A percentile compares a stretch with the other conserved stretches of the same genome.
phyloP scores from a whole-genome alignment of 2,329 filamentous ascomycete species.

The Zymoseptoria pseudotritici region DNA sequence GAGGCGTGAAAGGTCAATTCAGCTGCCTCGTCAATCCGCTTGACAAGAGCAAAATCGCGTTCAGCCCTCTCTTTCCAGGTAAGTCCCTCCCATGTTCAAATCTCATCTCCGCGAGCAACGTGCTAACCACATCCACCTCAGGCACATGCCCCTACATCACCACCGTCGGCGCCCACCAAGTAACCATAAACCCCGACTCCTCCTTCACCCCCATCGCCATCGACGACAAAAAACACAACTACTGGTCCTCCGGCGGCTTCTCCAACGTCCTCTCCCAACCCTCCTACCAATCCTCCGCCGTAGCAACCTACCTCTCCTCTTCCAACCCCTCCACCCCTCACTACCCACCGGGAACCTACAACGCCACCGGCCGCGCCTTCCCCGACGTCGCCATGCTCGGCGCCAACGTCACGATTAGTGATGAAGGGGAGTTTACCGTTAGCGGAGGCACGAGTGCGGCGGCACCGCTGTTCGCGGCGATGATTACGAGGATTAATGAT shows the following conservation, averaged over 20 bases:
- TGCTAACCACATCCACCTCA: no score
- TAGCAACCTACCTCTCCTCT: slow-evolving; percentile 27
- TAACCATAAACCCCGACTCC: slow-evolving; percentile 6
- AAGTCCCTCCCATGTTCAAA: no score
- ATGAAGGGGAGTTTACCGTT: slow-evolving; percentile 6
- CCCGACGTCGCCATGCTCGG: slow-evolving; percentile 35
- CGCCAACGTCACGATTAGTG: slow-evolving; percentile 6
- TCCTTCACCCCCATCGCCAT: slow-evolving; percentile 8
- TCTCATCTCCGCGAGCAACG: no score
- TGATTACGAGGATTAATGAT: slow-evolving; percentile 40
- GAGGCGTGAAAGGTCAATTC: slow-evolving; percentile 36
- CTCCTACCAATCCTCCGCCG: slow-evolving; percentile 26
- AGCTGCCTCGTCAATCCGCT: background rate
- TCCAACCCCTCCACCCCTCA: background rate
- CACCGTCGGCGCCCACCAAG: slow-evolving; percentile 40
- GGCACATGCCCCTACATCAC: slow-evolving; percentile 44
- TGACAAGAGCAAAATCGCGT: slow-evolving; percentile 9
- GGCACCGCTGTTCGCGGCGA: slow-evolving; percentile 40
- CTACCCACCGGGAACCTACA: slow-evolving; percentile 35
- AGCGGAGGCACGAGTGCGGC: slow-evolving; percentile 45
- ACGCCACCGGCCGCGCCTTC: slow-evolving; percentile 41
- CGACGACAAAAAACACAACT: slow-evolving; percentile 22
- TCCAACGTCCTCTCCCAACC: slow-evolving; percentile 21
- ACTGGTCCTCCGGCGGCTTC: slow-evolving; percentile 43
- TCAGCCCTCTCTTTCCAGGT: slow-evolving; percentile 21